phyloP scores from a whole-genome alignment of 352 stramenopile species.

The Phytophthora meadii region DNA sequence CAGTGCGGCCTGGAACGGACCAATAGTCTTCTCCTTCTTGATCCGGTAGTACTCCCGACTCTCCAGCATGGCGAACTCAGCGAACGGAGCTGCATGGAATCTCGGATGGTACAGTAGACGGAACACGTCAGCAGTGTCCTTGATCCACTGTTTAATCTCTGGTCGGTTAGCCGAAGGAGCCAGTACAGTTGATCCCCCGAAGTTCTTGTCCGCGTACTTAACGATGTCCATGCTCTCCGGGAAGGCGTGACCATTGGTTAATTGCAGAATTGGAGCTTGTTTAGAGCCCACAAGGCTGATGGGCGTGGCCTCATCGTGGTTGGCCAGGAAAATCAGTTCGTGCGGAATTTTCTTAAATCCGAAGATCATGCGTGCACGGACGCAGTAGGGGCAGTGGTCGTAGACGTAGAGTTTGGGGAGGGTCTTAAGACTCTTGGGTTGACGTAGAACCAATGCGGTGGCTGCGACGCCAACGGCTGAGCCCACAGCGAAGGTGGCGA shows the following conservation, averaged over 20 bases:
- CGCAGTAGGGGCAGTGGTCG: conserved; percentile 66
- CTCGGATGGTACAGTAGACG: conserved; percentile 52
- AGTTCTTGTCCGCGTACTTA: conserved; percentile 63
- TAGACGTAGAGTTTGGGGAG: conserved; percentile 64
- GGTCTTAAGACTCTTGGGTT: conserved; percentile 10
- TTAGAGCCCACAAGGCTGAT: conserved; percentile 58
- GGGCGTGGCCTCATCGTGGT: conserved; percentile 64
- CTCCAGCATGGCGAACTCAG: conserved; percentile 54
- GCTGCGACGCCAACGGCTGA: conserved; percentile 33
- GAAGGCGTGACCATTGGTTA: conserved; percentile 49
- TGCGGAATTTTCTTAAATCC: conserved; percentile 56
- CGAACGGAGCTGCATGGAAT: conserved; percentile 49
- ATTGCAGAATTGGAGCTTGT: conserved; percentile 58
- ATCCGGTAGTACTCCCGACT: conserved; percentile 60
- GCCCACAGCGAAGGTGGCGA: conserved; percentile 33
- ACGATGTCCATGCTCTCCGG: conserved; percentile 73
- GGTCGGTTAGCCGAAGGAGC: conserved; percentile 39
- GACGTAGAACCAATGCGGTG: conserved; percentile 17
- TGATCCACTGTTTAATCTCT: conserved; percentile 57
- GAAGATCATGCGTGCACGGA: conserved; percentile 61
- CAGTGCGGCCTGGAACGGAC: conserved; percentile 43
- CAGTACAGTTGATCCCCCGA: conserved; percentile 44
- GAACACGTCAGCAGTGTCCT: conserved; percentile 40
- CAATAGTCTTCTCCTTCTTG: conserved; percentile 62
- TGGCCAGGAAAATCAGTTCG: conserved; percentile 53